Conservation (phyloP, 495 filamentous ascomycete genomes). For the Hypoxylon fuscum region DNA sequence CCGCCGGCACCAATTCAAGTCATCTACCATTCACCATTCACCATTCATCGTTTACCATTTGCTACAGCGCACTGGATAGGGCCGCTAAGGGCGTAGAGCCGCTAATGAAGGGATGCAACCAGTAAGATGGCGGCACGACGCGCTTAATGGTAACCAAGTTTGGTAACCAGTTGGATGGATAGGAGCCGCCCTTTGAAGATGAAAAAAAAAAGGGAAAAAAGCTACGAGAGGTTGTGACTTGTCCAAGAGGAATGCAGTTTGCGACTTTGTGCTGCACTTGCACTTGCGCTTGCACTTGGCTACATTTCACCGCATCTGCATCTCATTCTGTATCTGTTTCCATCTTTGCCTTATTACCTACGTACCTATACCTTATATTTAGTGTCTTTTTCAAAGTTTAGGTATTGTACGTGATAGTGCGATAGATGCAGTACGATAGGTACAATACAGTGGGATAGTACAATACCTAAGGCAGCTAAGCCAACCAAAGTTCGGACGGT, state of each 20-base stretch:
- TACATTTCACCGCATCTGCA: background rate
- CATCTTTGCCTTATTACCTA: too few relatives aligned
- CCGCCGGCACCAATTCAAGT: slow-evolving; percentile 20
- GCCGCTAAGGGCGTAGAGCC: slow-evolving; percentile 30
- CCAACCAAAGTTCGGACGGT: too few relatives aligned
- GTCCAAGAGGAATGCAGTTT: background rate
- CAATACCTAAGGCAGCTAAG: too few relatives aligned
- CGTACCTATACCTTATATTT: too few relatives aligned
- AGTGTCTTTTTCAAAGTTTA: too few relatives aligned
- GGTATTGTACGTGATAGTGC: too few relatives aligned
- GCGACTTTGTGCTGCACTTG: slow-evolving; percentile 1
- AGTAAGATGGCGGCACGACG: slow-evolving; percentile 41
- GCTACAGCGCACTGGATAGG: slow-evolving; percentile 17
- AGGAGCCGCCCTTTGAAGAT: slow-evolving; percentile 9
- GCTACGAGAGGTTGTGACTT: slow-evolving; percentile 7
- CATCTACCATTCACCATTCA: too few relatives aligned
- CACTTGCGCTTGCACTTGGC: too few relatives aligned
- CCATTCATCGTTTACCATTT: slow-evolving; percentile 9
- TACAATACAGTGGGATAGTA: too few relatives aligned
- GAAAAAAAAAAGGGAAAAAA: slow-evolving; percentile 7
- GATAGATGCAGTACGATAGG: too few relatives aligned
- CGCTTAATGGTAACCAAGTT: slow-evolving; percentile 39
- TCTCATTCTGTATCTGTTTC: background rate
- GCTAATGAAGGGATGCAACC: slow-evolving; percentile 29
- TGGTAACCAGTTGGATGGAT: slow-evolving; percentile 23